Conservation (phyloP, 176 grass and related monocot genomes). For the Carex myosuroides region DNA sequence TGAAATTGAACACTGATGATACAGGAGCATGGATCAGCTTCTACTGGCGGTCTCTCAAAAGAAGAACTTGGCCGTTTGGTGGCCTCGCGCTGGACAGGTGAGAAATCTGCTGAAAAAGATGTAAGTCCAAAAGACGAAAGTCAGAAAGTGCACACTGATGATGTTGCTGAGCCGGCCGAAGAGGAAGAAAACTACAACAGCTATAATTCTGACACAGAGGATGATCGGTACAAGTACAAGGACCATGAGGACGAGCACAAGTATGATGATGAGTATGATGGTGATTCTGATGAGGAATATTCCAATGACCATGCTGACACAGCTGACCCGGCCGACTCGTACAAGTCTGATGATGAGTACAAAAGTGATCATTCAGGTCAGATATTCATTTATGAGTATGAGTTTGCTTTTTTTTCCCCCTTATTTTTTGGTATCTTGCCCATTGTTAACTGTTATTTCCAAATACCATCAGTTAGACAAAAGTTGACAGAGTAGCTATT, state of each 20-base stretch:
- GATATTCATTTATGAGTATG: not conserved
- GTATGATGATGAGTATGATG: slow-evolving; percentile 35
- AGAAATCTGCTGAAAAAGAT: slow-evolving; percentile 41
- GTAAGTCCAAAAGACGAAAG: slow-evolving; percentile 35
- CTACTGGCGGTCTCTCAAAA: slow-evolving; percentile 65
- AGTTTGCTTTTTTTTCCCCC: no score
- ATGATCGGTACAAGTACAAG: slow-evolving; percentile 60
- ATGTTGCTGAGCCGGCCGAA: slow-evolving; percentile 51
- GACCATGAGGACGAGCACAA: slow-evolving; percentile 45
- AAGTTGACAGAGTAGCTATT: not conserved
- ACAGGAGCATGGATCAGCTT: slow-evolving; percentile 44
- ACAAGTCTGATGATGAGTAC: slow-evolving; percentile 54
- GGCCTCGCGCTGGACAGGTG: slow-evolving; percentile 92
- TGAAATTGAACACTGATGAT: slow-evolving; percentile 7
- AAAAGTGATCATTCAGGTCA: slow-evolving; percentile 66
- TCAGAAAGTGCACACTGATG: slow-evolving; percentile 34
- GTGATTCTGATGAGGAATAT: slow-evolving; percentile 59
- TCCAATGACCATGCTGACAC: slow-evolving; percentile 33
- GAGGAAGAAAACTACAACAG: slow-evolving; percentile 42
- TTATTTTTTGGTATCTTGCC: not conserved
- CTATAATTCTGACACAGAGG: slow-evolving; percentile 64
- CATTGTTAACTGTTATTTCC: not conserved
- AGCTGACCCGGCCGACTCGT: slow-evolving; percentile 13
- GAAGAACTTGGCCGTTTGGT: slow-evolving; percentile 85
- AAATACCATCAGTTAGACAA: not conserved